Evolutionary conservation across 208 protist genomes (phyloP), one percentile per base, ranked within the genome.

Genomic region (Balamuthia mandrillaris): DNA sequence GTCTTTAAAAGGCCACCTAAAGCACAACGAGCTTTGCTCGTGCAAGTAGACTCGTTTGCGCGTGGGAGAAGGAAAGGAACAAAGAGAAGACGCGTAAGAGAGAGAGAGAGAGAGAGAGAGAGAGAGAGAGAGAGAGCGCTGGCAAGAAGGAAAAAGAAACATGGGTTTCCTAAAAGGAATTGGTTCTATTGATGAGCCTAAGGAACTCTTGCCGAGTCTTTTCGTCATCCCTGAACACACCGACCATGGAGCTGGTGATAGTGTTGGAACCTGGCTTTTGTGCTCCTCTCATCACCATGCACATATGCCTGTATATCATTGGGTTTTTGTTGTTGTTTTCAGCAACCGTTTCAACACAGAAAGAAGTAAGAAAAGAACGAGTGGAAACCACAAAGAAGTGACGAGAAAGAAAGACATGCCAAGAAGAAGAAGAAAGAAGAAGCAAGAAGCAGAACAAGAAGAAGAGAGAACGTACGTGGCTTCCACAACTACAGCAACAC

Each of bases 271-370:
- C 21, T 9, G 87, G 31, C 58, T 95, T 95, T 72, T 95, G 70
- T 18, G 95, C 93, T 35, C 94, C 94, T 31, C 94, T 79, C 93
- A 96, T 96, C 4, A 88, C 81, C 95, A 97, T 96, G 89, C 95
- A 97, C 89, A 96, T 92, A 79, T 97, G 95, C 31, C 84, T 86
- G 60, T 58, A 87, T 39, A 47, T 29, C 51, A 1, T 74, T 16
- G 14, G 70, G n/a, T 29, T 56, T 51, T 16, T 14, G 21, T 21
- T 54, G 27, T 21, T n/a, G 75, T 21, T 21, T 29, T 63, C 10
- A 16, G 56, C 31, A 27, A 35, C 24, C 24, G 39, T 81, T 9
- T 60, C 29, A n/a, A 77, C 37, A 24, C 68, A 58, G 68, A 78
- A 61, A 49, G 39, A 14, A 14, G 31, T n/a, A 58, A 27, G 51